These are phyloP conservation scores for Leccinum ochraceum DNA, from an alignment of 768 basidiomycete species.

Conservation along the genomic window DNA sequence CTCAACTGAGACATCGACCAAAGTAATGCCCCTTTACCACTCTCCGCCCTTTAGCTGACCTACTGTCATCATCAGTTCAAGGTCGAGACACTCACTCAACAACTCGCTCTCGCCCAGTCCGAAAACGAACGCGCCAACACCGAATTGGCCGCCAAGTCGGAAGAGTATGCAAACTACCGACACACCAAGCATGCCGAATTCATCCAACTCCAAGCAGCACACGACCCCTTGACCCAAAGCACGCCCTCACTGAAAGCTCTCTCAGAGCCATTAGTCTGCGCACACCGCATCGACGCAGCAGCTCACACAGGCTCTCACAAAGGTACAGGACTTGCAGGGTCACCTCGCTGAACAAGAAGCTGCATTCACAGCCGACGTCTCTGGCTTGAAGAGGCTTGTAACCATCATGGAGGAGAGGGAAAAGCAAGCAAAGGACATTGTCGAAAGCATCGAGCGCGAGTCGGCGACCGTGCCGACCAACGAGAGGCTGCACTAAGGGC, in stretches of 20 bases:
- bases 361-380: too few relatives aligned
- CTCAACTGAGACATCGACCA: conserved; percentile 74
- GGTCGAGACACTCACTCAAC: conserved; percentile 47
- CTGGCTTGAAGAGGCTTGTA: too few relatives aligned
- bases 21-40: conserved; percentile 42
- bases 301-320: conserved; percentile 72
- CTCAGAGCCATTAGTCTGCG: conserved; percentile 70
- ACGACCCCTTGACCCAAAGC: conserved; percentile 71
- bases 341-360: too few relatives aligned
- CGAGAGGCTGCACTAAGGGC: conserved; percentile 67
- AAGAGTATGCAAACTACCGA: conserved; percentile 83
- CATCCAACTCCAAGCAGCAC: conserved; percentile 69
- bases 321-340: conserved; percentile 45
- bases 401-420: too few relatives aligned
- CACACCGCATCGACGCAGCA: conserved; percentile 73
- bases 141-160: conserved; percentile 71
- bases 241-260: conserved; percentile 64
- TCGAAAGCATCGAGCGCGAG: conserved; percentile 64
- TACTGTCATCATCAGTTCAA: too few relatives aligned
- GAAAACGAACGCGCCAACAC: conserved; percentile 72
- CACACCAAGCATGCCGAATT: conserved; percentile 80
- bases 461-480: conserved; percentile 73
- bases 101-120: conserved; percentile 72
- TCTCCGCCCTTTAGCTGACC: neutral
- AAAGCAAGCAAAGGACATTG: too few relatives aligned